Base-by-base conservation (phyloP, 768 basidiomycete genomes). In the Rhodotorula paludigena region DNA sequence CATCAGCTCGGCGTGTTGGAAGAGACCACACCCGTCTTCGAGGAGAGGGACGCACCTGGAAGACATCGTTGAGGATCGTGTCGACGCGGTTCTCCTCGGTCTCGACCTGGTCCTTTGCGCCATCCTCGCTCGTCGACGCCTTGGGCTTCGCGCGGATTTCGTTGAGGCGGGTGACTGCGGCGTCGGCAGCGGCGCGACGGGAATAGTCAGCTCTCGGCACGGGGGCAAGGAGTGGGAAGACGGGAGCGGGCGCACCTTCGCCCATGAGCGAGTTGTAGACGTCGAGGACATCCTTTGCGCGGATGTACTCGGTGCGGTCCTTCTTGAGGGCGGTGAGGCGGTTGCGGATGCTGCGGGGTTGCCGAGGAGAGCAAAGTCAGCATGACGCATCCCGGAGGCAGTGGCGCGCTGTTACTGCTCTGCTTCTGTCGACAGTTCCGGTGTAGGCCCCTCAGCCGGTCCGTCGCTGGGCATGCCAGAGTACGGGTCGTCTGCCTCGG, bases 21-120 rank as follows among this genome's bases (percentile, higher is more conserved):
- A 36, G 53, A 33, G n/a, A 14, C 15, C 25, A n/a, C 7, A 4
- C n/a, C 39, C n/a, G n/a, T n/a, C n/a, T n/a, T n/a, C n/a, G n/a
- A n/a, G n/a, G n/a, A n/a, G n/a, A n/a, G 30, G n/a, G 28, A 42
- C 68, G 16, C 21, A 64, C 68, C 57, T 75, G 74, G 81, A 98
- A 98, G 44, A 98, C 94, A 80, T 99, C 96, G 36, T 90, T 87
- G 53, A 99, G 85, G 8, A 92, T 89, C 11, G 91, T 93, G 80
- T 99, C 96, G 52, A 99, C 83, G 57, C 96, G 83, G 79, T 98
- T 99, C 64, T 73, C 68, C 33, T 57, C 68, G 32, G n/a, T 25
- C 56, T 57, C 51, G 30, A 38, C 56, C 23, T 20, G 39, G n/a
- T 16, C 55, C 18, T 33, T 20, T 28, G 30, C 54, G 36, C 14